Evolutionary conservation across 306 rosid species (phyloP).

Genomic region (Carpinus viminea): DNA sequence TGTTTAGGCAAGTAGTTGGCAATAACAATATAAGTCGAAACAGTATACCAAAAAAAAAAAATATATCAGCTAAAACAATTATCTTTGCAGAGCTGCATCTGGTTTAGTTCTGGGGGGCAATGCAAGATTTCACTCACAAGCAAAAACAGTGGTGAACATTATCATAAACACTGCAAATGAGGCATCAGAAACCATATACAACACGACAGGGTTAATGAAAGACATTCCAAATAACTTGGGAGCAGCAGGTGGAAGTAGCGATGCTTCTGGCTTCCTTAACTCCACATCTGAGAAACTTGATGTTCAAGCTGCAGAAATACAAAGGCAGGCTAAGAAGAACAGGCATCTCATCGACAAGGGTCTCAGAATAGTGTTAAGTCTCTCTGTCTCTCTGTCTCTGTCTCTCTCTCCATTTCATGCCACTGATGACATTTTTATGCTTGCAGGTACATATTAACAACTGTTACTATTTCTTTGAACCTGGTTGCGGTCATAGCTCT

Average conservation of each 20-base stretch:
- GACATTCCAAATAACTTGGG: slow-evolving; percentile 29
- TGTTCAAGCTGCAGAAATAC: slow-evolving; percentile 46
- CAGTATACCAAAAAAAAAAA: not conserved
- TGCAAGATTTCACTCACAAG: slow-evolving; percentile 48
- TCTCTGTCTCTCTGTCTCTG: not conserved
- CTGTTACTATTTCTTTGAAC: slow-evolving; percentile 46
- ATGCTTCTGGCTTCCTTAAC: slow-evolving; percentile 34
- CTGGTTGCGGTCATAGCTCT: slow-evolving; percentile 51
- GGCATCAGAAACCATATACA: slow-evolving; percentile 55
- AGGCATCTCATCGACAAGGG: slow-evolving; percentile 43
- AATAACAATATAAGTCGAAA: not conserved
- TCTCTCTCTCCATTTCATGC: not conserved
- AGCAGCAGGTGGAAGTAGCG: slow-evolving; percentile 28
- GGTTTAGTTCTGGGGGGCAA: slow-evolving; percentile 62
- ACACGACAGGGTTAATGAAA: slow-evolving; percentile 55
- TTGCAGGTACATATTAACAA: slow-evolving; percentile 61
- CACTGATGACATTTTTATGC: not conserved
- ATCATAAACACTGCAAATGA: slow-evolving; percentile 59
- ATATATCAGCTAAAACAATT: not conserved
- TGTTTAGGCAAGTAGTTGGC: too few relatives aligned
- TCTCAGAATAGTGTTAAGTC: slow-evolving; percentile 49
- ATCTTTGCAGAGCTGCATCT: slow-evolving; percentile 46
- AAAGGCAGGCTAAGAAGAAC: slow-evolving; percentile 42
- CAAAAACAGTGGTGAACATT: slow-evolving; percentile 46
- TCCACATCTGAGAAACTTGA: slow-evolving; percentile 45